Conservation (phyloP, 2,329 filamentous ascomycete genomes). For the Sarocladium strictum region DNA sequence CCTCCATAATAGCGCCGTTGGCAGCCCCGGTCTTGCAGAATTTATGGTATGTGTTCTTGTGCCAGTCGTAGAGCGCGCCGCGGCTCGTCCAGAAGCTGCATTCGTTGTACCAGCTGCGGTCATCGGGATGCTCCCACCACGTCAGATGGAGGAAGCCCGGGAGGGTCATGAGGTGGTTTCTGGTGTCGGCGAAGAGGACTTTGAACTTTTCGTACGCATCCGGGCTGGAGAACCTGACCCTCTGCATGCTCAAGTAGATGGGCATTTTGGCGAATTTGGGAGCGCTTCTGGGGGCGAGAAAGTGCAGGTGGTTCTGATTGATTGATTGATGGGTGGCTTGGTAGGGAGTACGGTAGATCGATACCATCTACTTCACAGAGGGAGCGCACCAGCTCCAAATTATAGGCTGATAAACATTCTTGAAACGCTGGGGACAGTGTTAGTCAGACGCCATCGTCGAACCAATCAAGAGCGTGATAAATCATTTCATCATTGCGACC, state of each 20-base stretch:
- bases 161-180: constrained; percentile 13
- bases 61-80: constrained; percentile 13
- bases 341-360: no score
- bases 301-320: no score
- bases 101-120: constrained; percentile 14
- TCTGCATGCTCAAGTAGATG: constrained; percentile 13
- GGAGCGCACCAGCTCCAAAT: no score
- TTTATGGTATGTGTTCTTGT: constrained; percentile 16
- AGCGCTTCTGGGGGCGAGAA: neutral
- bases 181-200: constrained; percentile 14
- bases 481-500: no score
- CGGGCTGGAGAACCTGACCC: constrained; percentile 14
- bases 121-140: constrained; percentile 14
- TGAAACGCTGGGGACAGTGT: no score
- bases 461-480: no score
- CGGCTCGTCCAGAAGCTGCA: constrained; percentile 16
- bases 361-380: no score
- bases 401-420: no score
- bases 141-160: constrained; percentile 11
- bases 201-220: constrained; percentile 14
- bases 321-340: no score
- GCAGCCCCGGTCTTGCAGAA: constrained; percentile 14
- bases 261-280: constrained; percentile 6
- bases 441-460: no score
- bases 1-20: constrained; percentile 16